Evolutionary conservation across 305 asterid genomes (phyloP), one percentile per base, ranked within the genome.

Genomic region (Petunia hybrid): DNA sequence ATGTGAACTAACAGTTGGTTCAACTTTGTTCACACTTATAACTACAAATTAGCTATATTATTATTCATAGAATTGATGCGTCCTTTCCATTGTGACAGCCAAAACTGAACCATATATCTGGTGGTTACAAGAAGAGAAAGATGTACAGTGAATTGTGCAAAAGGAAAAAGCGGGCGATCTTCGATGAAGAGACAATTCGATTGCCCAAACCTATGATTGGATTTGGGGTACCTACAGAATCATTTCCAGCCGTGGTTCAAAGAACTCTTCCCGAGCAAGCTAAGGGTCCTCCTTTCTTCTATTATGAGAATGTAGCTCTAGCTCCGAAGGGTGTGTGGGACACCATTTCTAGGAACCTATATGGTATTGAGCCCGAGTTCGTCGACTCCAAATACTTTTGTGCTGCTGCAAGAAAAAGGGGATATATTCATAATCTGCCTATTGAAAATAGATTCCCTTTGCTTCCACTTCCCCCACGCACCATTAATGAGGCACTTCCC

Each of bases 271-370:
- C 99, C 0, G 91, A 90, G 57, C 64, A 64, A 13, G 97, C 97
- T 0, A 46, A 64, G 56, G 98, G 97, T 0, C 98, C 97, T 0
- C 99, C 99, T 0, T 94, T 67, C 70, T 97, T 97, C 70, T 97
- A 94, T 40, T 97, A 97, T 14, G 99, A 97, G 79, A 97, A 94
- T 76, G 99, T 97, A 1, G 99, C 99, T 5, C 87, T 94, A n/a
- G 92, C 99, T 8, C 99, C 99, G 0, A 95, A 97, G 85, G 99
- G 99, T 2, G 99, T 91, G 3, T 97, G 99, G 99, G 98, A 94
- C 81, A 88, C 89, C 0, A 97, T 97, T 65, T 90, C 98, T 1
- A 81, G 94, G 5, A 87, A 82, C 76, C 80, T 96, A 10, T 92
- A 89, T 7, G 94, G 90, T 2, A 75, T 94, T 1, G 91, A 91